phyloP scores from a whole-genome alignment of 257 asterid genomes.

The Solanum phureja region DNA sequence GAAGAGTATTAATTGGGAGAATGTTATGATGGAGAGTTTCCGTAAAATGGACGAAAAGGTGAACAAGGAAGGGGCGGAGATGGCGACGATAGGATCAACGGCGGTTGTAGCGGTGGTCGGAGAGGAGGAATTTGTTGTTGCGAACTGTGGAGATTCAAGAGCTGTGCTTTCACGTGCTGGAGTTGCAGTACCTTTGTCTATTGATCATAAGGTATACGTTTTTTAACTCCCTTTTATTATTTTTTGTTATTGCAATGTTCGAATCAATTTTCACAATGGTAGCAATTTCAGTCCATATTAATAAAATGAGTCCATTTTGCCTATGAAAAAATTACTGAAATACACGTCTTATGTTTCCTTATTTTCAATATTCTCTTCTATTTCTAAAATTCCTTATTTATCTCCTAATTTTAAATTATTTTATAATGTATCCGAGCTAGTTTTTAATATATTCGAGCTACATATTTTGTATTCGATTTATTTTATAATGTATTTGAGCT shows the following conservation, averaged over 20 bases:
- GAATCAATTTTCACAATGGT: too few species aligned
- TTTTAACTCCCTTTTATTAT: not conserved
- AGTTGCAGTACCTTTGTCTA: constrained; percentile 41
- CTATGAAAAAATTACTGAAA: too few species aligned
- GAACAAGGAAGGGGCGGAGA: constrained; percentile 24
- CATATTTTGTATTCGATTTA: too few species aligned
- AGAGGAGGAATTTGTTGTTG: constrained; percentile 53
- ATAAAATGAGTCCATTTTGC: too few species aligned
- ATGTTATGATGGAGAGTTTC: constrained; percentile 43
- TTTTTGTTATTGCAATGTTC: not conserved
- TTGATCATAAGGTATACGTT: constrained; percentile 53
- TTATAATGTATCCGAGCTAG: too few species aligned
- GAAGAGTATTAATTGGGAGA: constrained; percentile 31
- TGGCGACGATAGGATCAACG: constrained; percentile 57
- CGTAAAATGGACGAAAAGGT: constrained; percentile 58
- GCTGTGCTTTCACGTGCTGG: constrained; percentile 65
- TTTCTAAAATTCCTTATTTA: too few species aligned
- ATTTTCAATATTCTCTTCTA: too few species aligned
- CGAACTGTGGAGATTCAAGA: constrained; percentile 78
- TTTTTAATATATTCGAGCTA: too few species aligned
- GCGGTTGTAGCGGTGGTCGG: constrained; percentile 74
- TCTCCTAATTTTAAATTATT: too few species aligned
- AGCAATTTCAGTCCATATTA: too few species aligned
- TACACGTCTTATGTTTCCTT: too few species aligned
- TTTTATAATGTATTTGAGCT: too few species aligned